Base-by-base conservation (phyloP, 305 asterid species). In the Nicotiana rustica region DNA sequence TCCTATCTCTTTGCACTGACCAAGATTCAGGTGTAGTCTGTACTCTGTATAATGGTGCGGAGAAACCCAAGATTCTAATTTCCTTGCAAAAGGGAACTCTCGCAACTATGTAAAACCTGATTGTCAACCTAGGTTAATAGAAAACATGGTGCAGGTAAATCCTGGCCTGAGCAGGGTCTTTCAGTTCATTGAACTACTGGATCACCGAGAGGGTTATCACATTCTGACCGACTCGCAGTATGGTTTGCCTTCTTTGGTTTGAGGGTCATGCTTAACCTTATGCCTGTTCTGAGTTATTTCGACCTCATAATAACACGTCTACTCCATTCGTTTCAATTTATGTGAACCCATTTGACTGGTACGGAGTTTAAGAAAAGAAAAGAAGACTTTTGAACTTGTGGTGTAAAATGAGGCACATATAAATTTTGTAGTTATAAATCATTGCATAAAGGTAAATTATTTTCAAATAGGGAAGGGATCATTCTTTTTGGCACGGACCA, bases 241-340 rank as follows among this genome's bases (percentile, higher is more conserved):
- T 41, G 78, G 35, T 70, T 15, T 36, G 31, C 77, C 56, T 10
- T 68, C 56, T 38, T 68, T 68, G 77, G 77, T 38, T 70, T 38
- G 78, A 70, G 21, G 59, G 60, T 70, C 78, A 6, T 19, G 35
- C 78, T 70, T 70, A 38, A 55, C 41, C 77, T 62, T 62, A 41
- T 69, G 77, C 78, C 60, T 70, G 57, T 69, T 69, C 77, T 38
- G 77, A 38, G 57, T 69, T 38, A 69, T 69, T 70, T 41, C 19
- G 35, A 44, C 56, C 78, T 70, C 59, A 70, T 44, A 41, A 38
- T 59, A 18, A 44, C 18, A 44, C 18, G 44, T 18, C 17, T 41
- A 33, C 4, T 33, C 35, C 35, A 33, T 33, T 0, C 35, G 35
- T 33, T 33, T 33, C 35, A 33, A 33, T 33, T 33, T 33, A 33